Conservation (phyloP, 1,284 basidiomycete species). For the Puccinia coronata region DNA sequence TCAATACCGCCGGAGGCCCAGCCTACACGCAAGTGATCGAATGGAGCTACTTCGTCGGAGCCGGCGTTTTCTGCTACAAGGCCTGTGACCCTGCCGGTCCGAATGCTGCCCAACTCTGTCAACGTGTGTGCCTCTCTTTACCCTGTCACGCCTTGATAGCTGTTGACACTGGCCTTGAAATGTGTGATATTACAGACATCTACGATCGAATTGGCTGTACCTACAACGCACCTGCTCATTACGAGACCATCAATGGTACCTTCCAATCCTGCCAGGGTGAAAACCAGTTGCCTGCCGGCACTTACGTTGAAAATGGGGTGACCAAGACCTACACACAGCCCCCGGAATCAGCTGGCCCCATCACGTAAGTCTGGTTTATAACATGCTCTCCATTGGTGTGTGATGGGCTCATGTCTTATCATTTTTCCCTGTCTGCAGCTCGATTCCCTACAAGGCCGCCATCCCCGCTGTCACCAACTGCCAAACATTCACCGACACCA, state of each 20-base stretch:
- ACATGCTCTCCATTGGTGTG: background rate
- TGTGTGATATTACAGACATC: slow-evolving; percentile 65
- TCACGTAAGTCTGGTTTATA: slow-evolving; percentile 55
- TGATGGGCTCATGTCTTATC: background rate
- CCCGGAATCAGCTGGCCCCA: slow-evolving; percentile 66
- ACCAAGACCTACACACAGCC: slow-evolving; percentile 65
- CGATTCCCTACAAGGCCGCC: slow-evolving; percentile 67
- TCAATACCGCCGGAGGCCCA: slow-evolving; percentile 23
- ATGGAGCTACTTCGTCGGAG: slow-evolving; percentile 71
- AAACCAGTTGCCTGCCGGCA: slow-evolving; percentile 52
- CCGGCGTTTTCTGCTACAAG: slow-evolving; percentile 64
- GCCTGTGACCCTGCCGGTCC: slow-evolving; percentile 67
- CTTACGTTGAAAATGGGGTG: slow-evolving; percentile 43
- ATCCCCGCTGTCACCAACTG: slow-evolving; percentile 70
- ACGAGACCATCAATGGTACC: slow-evolving; percentile 52
- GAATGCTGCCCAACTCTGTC: slow-evolving; percentile 63
- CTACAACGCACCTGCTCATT: slow-evolving; percentile 63
- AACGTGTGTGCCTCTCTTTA: slow-evolving; percentile 44
- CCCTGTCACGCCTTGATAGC: background rate
- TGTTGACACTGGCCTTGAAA: background rate
- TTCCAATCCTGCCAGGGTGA: slow-evolving; percentile 53
- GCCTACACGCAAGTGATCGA: slow-evolving; percentile 64
- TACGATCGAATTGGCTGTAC: slow-evolving; percentile 70
- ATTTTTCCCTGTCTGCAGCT: slow-evolving; percentile 46
- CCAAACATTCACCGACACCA: slow-evolving; percentile 63